Evolutionary conservation across 2,329 filamentous ascomycete species (phyloP).

Genomic region (Delphinella strobiligena): DNA sequence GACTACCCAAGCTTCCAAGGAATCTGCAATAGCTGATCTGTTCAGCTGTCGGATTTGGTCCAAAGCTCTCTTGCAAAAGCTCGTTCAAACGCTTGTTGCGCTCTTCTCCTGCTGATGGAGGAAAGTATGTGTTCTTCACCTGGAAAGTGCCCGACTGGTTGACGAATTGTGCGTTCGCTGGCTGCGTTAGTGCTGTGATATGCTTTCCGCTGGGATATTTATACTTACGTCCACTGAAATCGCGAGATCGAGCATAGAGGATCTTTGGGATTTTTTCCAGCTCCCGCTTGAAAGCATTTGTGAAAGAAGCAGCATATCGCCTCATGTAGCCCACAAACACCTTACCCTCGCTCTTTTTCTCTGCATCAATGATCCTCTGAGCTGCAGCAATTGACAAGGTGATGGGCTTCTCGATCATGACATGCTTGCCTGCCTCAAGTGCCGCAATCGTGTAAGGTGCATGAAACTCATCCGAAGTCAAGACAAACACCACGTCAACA

Average conservation of each 20-base stretch:
- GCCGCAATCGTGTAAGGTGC: constrained; percentile 39
- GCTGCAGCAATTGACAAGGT: constrained; percentile 37
- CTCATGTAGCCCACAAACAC: constrained; percentile 52
- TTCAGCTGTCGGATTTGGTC: constrained; percentile 18
- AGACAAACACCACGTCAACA: constrained; percentile 44
- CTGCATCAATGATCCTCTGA: constrained; percentile 37
- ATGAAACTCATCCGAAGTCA: constrained; percentile 44
- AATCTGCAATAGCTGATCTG: constrained; percentile 27
- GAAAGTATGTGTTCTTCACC: constrained; percentile 30
- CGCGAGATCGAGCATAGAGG: constrained; percentile 41
- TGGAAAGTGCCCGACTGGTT: constrained; percentile 38
- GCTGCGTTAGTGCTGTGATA: neutral
- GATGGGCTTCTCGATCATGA: constrained; percentile 49
- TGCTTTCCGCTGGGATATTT: too few species aligned
- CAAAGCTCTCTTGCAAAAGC: constrained; percentile 24
- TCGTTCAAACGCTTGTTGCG: constrained; percentile 15
- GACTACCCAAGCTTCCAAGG: constrained; percentile 38
- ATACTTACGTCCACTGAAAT: constrained; percentile 35
- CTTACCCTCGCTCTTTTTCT: constrained; percentile 28
- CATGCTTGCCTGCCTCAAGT: constrained; percentile 42
- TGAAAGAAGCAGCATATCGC: constrained; percentile 46
- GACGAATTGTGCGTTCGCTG: constrained; percentile 38
- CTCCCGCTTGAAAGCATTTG: constrained; percentile 40
- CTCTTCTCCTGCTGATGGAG: constrained; percentile 14
- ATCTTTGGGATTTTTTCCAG: constrained; percentile 40